Evolutionary conservation across 495 filamentous ascomycete species (phyloP).

Genomic region (Diplogelasinospora grovesii): DNA sequence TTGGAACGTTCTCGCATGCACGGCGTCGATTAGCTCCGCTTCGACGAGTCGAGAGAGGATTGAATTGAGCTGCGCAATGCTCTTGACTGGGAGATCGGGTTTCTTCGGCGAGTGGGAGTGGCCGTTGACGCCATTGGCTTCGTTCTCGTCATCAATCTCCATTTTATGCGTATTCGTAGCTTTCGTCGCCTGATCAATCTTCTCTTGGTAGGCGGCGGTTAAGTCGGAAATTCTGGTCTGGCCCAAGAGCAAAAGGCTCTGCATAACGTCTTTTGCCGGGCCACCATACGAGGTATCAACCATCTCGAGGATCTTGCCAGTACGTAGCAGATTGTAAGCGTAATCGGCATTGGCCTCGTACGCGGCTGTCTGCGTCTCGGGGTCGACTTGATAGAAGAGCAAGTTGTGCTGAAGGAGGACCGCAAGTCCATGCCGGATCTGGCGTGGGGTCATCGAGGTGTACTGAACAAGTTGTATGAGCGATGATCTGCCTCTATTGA

Average conservation of each 20-base stretch:
- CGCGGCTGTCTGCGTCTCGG: conserved; percentile 54
- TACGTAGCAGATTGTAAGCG: conserved; percentile 72
- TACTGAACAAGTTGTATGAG: conserved; percentile 58
- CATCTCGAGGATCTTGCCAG: conserved; percentile 73
- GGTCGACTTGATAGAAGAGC: conserved; percentile 63
- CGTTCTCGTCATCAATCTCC: conserved; percentile 11
- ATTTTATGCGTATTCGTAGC: conserved; percentile 5
- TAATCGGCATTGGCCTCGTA: conserved; percentile 73
- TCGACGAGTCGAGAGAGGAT: conserved; percentile 38
- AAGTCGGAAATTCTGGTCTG: conserved; percentile 71
- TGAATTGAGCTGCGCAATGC: conserved; percentile 28
- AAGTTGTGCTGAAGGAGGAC: conserved; percentile 87
- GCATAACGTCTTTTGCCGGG: conserved; percentile 62
- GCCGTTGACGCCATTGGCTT: conserved; percentile 18
- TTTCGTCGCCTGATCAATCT: conserved; percentile 26
- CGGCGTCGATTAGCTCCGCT: conserved; percentile 38
- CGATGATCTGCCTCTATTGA: conserved; percentile 68
- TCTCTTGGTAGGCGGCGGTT: conserved; percentile 34
- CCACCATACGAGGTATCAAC: conserved; percentile 63
- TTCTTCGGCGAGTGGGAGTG: conserved; percentile 15
- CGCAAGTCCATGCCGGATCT: conserved; percentile 69
- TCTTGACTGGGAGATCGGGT: conserved; percentile 18
- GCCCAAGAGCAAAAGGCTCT: conserved; percentile 68
- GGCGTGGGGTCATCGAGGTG: conserved; percentile 57
- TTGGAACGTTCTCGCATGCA: conserved; percentile 31